Conservation (phyloP, 495 filamentous ascomycete species). For the Penicillium riverlandense region DNA sequence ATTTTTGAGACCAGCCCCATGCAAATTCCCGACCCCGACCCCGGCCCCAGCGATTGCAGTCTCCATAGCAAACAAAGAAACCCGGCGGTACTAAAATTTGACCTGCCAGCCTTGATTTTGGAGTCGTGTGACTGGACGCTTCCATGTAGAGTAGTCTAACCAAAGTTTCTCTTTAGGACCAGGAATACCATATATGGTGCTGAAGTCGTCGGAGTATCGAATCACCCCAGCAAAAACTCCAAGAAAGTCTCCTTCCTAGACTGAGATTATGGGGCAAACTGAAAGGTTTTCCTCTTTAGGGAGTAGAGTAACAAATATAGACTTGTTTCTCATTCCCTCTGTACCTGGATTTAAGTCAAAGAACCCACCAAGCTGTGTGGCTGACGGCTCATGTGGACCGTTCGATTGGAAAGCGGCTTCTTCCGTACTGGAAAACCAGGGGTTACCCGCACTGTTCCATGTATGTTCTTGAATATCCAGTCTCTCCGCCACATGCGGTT, state of each 20-base stretch:
- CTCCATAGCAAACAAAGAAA: too few species aligned
- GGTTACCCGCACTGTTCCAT: background rate
- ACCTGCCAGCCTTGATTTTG: too few species aligned
- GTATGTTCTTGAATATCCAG: background rate
- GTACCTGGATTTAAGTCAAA: background rate
- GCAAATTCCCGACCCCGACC: too few species aligned
- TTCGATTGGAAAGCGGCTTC: background rate
- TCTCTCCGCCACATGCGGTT: background rate
- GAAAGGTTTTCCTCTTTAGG: background rate
- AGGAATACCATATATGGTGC: background rate
- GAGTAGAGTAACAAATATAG: constrained; percentile 1
- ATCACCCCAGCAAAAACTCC: background rate
- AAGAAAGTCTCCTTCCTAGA: constrained; percentile 1
- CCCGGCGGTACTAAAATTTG: too few species aligned
- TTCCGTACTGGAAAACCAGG: background rate
- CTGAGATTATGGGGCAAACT: background rate
- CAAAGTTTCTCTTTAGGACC: constrained; percentile 1
- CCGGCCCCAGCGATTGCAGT: too few species aligned
- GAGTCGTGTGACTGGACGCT: too few species aligned
- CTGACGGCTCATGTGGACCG: background rate
- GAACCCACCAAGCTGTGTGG: background rate
- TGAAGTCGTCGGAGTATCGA: background rate
- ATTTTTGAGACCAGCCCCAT: too few species aligned
- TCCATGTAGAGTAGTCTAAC: constrained; percentile 1
- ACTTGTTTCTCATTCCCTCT: constrained; percentile 1